Percentiles rank a stretch among this genome's conserved stretches.
Conservation (phyloP, 495 filamentous ascomycete genomes). For the Talaromyces stipitatus region DNA sequence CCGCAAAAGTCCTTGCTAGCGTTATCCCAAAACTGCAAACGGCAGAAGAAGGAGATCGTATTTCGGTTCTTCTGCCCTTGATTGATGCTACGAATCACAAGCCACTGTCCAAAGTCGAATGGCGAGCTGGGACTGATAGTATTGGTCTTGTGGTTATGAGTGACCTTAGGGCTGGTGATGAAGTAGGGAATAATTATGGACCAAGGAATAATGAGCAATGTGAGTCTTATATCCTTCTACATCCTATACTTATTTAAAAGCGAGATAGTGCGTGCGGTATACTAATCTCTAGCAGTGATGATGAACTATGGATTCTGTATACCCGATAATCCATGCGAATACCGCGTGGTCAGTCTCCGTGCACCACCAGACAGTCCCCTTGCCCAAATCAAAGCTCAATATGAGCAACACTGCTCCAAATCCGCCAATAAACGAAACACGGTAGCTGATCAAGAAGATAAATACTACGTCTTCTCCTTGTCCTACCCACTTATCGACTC, state of each 20-base stretch:
- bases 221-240: too few species aligned
- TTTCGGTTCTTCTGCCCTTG: constrained; percentile 52
- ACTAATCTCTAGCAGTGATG: too few species aligned
- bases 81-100: constrained; percentile 57
- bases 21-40: constrained; percentile 14
- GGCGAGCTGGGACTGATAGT: constrained; percentile 42
- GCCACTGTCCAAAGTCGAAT: constrained; percentile 50
- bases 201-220: constrained; percentile 60
- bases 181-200: constrained; percentile 64
- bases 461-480: constrained; percentile 41
- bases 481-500: constrained; percentile 33
- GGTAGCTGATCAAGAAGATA: constrained; percentile 26
- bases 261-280: too few species aligned
- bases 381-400: constrained; percentile 24
- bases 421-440: constrained; percentile 6
- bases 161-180: constrained; percentile 34
- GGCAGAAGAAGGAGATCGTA: constrained; percentile 15
- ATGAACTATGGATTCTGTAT: constrained; percentile 64
- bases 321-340: constrained; percentile 47
- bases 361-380: constrained; percentile 36
- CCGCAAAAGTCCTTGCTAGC: constrained; percentile 36
- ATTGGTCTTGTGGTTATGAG: constrained; percentile 44
- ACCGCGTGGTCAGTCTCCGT: constrained; percentile 38
- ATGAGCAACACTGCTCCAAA: constrained; percentile 24
- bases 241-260: too few species aligned